phyloP scores from a whole-genome alignment of 768 basidiomycete genomes.

The Lentinula sp. region DNA sequence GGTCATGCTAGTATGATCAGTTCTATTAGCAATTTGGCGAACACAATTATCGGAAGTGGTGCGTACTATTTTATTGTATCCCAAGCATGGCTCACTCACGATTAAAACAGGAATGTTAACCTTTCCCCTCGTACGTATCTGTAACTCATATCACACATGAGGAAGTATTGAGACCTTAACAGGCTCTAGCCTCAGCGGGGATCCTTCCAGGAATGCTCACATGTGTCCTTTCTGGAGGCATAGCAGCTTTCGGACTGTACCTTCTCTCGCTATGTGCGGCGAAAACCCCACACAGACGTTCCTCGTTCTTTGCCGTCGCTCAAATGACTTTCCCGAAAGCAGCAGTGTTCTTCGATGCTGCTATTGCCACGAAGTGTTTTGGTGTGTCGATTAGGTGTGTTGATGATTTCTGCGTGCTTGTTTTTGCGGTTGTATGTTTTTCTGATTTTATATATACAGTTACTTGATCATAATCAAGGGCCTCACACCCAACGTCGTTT shows the following conservation, averaged over 20 bases:
- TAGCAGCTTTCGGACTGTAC: conserved; percentile 84
- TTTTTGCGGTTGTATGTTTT: background rate
- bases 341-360: conserved; percentile 86
- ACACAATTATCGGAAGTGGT: conserved; percentile 93
- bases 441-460: conserved; percentile 26
- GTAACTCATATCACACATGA: background rate
- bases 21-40: conserved; percentile 74
- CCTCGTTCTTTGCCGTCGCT: conserved; percentile 81
- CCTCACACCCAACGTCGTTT: conserved; percentile 87
- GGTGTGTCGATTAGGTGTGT: conserved; percentile 87
- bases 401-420: background rate
- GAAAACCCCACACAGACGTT: conserved; percentile 61
- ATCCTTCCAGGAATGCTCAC: conserved; percentile 87
- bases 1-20: conserved; percentile 68
- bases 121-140: conserved; percentile 63
- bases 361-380: conserved; percentile 95
- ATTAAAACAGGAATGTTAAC: conserved; percentile 70
- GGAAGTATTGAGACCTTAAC: conserved; percentile 8
- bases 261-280: conserved; percentile 81
- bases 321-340: conserved; percentile 87
- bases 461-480: conserved; percentile 92
- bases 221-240: conserved; percentile 72
- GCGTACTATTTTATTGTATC: conserved; percentile 16
- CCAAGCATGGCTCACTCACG: background rate
- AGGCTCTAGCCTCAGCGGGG: conserved; percentile 90